Base-by-base conservation (phyloP, 208 protist genomes). In the Crithidia thermophila region DNA sequence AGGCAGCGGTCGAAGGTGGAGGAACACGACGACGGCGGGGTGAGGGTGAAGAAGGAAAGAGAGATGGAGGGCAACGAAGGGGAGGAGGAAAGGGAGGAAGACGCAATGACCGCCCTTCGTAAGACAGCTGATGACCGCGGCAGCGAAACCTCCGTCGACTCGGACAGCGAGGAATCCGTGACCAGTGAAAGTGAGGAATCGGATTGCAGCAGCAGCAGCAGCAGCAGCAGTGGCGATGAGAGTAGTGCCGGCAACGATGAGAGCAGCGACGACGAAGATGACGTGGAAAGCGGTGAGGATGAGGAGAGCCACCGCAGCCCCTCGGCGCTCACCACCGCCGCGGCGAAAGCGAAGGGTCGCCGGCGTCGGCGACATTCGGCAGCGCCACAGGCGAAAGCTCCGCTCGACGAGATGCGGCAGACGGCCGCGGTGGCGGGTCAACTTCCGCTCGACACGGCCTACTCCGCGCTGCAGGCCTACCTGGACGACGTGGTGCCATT, bases 401-500 rank as follows among this genome's bases (percentile, higher is more conserved):
- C n/a, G n/a, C n/a, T n/a, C n/a, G n/a, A n/a, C n/a, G n/a, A n/a
- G n/a, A n/a, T n/a, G n/a, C n/a, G n/a, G n/a, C n/a, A n/a, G n/a
- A n/a, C n/a, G n/a, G n/a, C 47, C 9, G 7, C 28, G 4, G 14
- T 16, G 11, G 45, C 28, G 23, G 3, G 6, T 34, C 25, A 25
- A 4, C 40, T 56, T 36, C 21, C 25, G 5, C n/a, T 21, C 4
- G 68, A 67, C 16, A n/a, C 52, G 43, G 73, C 51, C 25, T 84
- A 59, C 39, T 53, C n/a, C 45, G 67, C 50, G 0, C 40, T 77
- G 23, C 61, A 68, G 39, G 45, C 49, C 11, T 66, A 76, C 47
- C 46, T 72, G 7, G 37, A n/a, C 6, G 34, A 67, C 47, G 56
- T 65, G 1, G 11, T 87, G 6, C 81, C 78, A 14, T 58, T 72